Conservation (phyloP, 2,329 filamentous ascomycete genomes). For the Paramyrothecium roridum region DNA sequence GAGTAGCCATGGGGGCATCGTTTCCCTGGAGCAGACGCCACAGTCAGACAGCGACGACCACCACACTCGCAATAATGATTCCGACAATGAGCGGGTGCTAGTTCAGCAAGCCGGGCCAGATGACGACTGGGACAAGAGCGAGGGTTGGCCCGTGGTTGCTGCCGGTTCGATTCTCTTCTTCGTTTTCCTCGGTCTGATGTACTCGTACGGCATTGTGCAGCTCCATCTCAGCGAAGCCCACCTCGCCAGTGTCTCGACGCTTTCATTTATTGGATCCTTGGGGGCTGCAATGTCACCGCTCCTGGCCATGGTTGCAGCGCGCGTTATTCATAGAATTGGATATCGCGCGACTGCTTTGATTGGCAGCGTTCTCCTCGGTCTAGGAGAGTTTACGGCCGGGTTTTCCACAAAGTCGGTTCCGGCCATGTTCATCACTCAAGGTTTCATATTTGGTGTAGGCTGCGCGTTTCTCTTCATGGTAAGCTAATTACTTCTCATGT, state of each 20-base stretch:
- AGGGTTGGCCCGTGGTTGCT: neutral
- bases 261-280: conserved; percentile 23
- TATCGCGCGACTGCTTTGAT: conserved; percentile 17
- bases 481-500: neutral
- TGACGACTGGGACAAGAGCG: neutral
- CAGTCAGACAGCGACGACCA: neutral
- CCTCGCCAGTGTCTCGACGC: conserved; percentile 15
- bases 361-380: conserved; percentile 20
- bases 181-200: conserved; percentile 24
- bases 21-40: neutral
- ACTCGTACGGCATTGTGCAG: conserved; percentile 27
- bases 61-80: neutral
- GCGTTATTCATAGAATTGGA: conserved; percentile 17
- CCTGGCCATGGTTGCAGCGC: conserved; percentile 21
- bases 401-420: conserved; percentile 18
- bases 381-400: conserved; percentile 23
- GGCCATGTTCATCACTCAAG: conserved; percentile 20
- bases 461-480: conserved; percentile 18
- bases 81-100: neutral
- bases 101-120: neutral
- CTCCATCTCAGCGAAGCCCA: conserved; percentile 20
- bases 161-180: conserved; percentile 10
- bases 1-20: neutral
- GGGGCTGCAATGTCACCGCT: neutral
- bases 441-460: conserved; percentile 20